phyloP scores from a whole-genome alignment of 208 protist species.

The Herpetomonas muscarum region DNA sequence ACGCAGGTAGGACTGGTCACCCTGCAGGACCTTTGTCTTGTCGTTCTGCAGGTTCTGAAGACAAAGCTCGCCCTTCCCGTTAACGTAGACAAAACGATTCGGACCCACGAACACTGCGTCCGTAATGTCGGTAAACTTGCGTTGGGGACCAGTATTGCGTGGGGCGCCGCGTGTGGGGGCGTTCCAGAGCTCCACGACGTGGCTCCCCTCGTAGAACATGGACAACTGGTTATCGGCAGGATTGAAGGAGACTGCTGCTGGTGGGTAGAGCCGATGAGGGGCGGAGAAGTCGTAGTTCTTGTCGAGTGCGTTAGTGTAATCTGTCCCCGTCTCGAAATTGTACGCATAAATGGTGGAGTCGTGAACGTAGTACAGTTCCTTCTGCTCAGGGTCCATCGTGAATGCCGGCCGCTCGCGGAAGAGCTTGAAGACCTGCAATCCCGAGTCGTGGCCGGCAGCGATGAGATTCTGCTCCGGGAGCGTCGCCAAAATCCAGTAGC shows the following conservation, averaged over 20 bases:
- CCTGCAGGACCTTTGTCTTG: constrained; percentile 62
- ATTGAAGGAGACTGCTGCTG: constrained; percentile 57
- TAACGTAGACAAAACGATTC: constrained; percentile 94
- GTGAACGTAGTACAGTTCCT: constrained; percentile 56
- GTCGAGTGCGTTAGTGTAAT: constrained; percentile 7
- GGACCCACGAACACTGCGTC: constrained; percentile 92
- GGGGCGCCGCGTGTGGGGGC: constrained; percentile 24
- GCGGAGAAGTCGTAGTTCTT: constrained; percentile 11
- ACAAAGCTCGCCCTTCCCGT: constrained; percentile 79
- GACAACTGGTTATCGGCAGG: constrained; percentile 38
- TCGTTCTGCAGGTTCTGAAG: constrained; percentile 84
- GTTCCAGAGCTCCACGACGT: constrained; percentile 24
- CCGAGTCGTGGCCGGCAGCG: constrained; percentile 96
- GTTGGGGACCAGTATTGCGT: constrained; percentile 40
- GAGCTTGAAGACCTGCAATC: constrained; percentile 98
- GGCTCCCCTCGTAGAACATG: constrained; percentile 47
- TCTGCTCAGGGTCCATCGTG: constrained; percentile 23
- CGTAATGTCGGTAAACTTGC: constrained; percentile 48
- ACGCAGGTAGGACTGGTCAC: constrained; percentile 52
- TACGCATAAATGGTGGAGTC: constrained; percentile 43
- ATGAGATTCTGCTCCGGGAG: constrained; percentile 94
- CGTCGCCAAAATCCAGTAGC: constrained; percentile 98
- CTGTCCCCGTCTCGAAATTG: constrained; percentile 38
- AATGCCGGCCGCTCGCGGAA: constrained; percentile 94
- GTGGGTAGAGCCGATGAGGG: constrained; percentile 40